These are phyloP conservation scores for Xylaria sp. DNA, from an alignment of 2,329 filamentous ascomycete genomes.

Conservation along the genomic window DNA sequence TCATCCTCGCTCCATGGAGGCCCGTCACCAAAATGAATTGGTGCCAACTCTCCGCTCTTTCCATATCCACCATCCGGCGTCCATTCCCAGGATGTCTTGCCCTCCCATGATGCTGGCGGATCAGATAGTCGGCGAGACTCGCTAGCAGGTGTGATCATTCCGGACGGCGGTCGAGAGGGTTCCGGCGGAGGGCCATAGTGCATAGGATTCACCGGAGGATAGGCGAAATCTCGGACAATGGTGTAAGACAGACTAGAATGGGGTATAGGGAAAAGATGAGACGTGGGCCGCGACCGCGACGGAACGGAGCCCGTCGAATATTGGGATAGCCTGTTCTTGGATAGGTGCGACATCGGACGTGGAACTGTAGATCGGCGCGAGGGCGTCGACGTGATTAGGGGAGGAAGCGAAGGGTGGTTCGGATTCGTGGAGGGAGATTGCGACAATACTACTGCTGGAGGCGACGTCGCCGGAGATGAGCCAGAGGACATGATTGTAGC, in stretches of 20 bases:
- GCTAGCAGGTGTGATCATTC: conserved; percentile 85
- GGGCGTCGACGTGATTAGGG: conserved; percentile 67
- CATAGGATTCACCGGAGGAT: conserved; percentile 81
- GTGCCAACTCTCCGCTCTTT: conserved; percentile 77
- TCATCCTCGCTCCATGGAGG: conserved; percentile 97
- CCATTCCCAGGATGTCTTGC: conserved; percentile 71
- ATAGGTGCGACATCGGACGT: conserved; percentile 78
- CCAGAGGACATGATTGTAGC: conserved; percentile 68
- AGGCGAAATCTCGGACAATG: conserved; percentile 96
- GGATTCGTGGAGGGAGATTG: conserved; percentile 57
- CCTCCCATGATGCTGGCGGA: conserved; percentile 79
- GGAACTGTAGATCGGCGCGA: conserved; percentile 70
- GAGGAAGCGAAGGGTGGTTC: conserved; percentile 65
- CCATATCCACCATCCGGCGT: conserved; percentile 62
- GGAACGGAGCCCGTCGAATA: conserved; percentile 79
- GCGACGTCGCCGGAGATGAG: conserved; percentile 65
- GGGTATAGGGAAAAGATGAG: conserved; percentile 84
- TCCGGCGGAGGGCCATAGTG: conserved; percentile 94
- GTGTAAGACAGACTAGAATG: conserved; percentile 88
- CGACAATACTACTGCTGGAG: conserved; percentile 58
- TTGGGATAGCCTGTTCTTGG: conserved; percentile 84
- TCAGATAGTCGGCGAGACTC: conserved; percentile 86
- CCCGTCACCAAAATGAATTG: conserved; percentile 86
- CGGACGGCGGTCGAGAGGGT: conserved; percentile 75
- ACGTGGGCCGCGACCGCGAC: conserved; percentile 79